Evolutionary conservation across 2,329 filamentous ascomycete genomes (phyloP).

Genomic region (Claviceps maximensis): DNA sequence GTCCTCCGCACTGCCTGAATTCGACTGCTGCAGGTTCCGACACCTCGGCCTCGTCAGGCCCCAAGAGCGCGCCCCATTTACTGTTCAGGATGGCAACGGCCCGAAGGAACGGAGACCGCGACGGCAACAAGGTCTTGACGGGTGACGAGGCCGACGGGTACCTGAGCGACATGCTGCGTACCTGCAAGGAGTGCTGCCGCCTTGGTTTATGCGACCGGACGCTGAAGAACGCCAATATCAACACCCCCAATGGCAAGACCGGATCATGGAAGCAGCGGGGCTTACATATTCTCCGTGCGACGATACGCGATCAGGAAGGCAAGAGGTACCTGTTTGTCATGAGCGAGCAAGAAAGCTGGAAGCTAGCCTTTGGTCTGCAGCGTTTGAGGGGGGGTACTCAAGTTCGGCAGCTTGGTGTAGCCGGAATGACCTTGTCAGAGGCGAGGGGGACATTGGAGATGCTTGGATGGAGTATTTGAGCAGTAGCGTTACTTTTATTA

Average conservation of each 20-base stretch:
- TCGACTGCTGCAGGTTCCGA: conserved; percentile 24
- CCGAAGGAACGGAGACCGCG: conserved; percentile 34
- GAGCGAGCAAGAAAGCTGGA: conserved; percentile 53
- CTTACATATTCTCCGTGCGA: conserved; percentile 50
- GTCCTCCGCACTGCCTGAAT: conserved; percentile 49
- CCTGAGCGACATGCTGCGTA: conserved; percentile 46
- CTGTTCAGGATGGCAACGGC: conserved; percentile 34
- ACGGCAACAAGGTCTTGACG: conserved; percentile 37
- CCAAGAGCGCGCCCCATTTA: conserved; percentile 28
- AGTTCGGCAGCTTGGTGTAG: conserved; percentile 44
- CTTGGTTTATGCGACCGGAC: conserved; percentile 34
- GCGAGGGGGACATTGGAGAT: conserved; percentile 42
- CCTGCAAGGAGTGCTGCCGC: conserved; percentile 52
- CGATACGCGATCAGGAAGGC: conserved; percentile 51
- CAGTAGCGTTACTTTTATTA: background rate
- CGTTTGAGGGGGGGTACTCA: conserved; percentile 47
- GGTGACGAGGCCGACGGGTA: conserved; percentile 56
- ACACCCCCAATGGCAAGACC: conserved; percentile 28
- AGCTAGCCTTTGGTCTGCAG: conserved; percentile 49
- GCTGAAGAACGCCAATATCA: conserved; percentile 30
- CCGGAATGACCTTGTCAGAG: conserved; percentile 40
- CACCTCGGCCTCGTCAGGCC: conserved; percentile 19
- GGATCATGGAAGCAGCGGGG: conserved; percentile 42
- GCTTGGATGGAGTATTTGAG: conserved; percentile 36
- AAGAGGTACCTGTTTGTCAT: conserved; percentile 54